A percentile compares a stretch with the other conserved stretches of the same genome.
These are phyloP conservation scores for Boletales sp. DNA, from an alignment of 768 basidiomycete species.

Conservation along the genomic window DNA sequence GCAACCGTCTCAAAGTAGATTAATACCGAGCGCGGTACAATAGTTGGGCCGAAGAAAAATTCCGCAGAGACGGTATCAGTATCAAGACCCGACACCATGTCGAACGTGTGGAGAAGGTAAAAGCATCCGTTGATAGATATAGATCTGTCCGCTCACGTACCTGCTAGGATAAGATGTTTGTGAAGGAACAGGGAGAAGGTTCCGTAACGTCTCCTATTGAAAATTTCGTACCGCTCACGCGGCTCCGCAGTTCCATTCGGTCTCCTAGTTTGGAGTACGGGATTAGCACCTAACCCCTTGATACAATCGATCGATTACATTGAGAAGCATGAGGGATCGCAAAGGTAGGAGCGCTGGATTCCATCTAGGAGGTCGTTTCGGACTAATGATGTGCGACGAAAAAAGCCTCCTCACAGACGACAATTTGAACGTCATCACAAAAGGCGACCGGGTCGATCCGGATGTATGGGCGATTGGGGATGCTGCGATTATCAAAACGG, in stretches of 20 bases:
- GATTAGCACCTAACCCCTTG: constrained; percentile 78
- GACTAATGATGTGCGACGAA: constrained; percentile 1
- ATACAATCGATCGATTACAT: constrained; percentile 57
- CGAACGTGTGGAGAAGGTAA: constrained; percentile 58
- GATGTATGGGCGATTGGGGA: constrained; percentile 86
- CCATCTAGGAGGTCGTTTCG: constrained; percentile 28
- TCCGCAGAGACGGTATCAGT: constrained; percentile 70
- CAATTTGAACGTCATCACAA: constrained; percentile 57
- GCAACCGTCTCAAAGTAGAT: not conserved
- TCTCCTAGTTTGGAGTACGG: constrained; percentile 85
- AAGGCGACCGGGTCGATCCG: constrained; percentile 49
- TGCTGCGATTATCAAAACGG: constrained; percentile 55
- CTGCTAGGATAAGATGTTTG: constrained; percentile 58
- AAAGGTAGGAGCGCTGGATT: constrained; percentile 35
- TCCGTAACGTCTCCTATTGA: constrained; percentile 3
- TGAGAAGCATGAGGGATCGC: constrained; percentile 57
- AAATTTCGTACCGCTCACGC: constrained; percentile 4
- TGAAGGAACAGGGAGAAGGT: constrained; percentile 74
- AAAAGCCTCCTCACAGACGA: constrained; percentile 48
- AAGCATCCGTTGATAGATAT: constrained; percentile 7
- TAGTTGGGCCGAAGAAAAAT: constrained; percentile 67
- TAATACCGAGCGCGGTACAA: constrained; percentile 1
- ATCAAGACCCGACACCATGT: constrained; percentile 75
- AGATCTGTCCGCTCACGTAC: constrained; percentile 7
- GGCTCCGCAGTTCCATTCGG: constrained; percentile 65